Evolutionary conservation across 495 filamentous ascomycete genomes (phyloP).

Genomic region (Aspergillus heteromorphus): DNA sequence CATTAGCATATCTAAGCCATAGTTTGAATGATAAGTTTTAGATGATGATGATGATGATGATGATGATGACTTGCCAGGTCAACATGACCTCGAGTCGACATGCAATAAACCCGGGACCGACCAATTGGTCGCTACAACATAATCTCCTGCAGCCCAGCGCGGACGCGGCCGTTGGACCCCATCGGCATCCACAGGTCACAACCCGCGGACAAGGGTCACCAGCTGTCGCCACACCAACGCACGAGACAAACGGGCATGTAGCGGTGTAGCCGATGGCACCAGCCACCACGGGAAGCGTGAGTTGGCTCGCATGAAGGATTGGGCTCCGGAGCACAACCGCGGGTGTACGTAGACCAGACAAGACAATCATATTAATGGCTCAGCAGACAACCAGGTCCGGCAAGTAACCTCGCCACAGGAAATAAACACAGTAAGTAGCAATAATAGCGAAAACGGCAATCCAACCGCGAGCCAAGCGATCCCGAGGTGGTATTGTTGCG

Average conservation of each 20-base stretch:
- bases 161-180: neutral
- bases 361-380: no score
- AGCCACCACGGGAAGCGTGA: neutral
- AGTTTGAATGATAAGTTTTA: conserved; percentile 6
- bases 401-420: no score
- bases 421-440: no score
- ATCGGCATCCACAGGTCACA: neutral
- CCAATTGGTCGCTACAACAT: neutral
- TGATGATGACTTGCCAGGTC: neutral
- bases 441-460: no score
- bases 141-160: neutral
- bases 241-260: neutral
- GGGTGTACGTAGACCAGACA: neutral
- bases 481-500: no score
- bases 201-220: neutral
- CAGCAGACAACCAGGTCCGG: no score
- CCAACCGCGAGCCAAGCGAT: no score
- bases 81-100: neutral
- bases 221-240: neutral
- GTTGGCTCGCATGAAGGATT: neutral
- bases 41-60: neutral
- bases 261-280: neutral
- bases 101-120: no score
- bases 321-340: neutral
- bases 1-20: conserved; percentile 22